These are phyloP conservation scores for Rubroboletus pulcherrimus DNA, from an alignment of 768 basidiomycete genomes.

Conservation along the genomic window DNA sequence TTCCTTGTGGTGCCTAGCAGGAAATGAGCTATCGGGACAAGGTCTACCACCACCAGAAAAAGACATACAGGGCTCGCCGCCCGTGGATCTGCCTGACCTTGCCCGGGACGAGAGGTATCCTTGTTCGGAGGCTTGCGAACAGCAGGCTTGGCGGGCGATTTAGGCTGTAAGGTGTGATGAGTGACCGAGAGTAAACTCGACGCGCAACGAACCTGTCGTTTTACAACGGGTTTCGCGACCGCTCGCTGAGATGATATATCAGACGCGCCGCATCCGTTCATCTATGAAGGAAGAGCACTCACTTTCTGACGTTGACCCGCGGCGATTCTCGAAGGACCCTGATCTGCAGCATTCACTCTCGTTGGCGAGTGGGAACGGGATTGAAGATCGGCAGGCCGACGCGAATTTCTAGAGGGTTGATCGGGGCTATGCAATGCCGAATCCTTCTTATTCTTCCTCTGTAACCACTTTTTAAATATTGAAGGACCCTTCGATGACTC, in stretches of 20 bases:
- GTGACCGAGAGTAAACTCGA: background rate
- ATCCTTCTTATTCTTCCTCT: background rate
- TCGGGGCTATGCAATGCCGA: background rate
- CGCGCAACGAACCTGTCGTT: background rate
- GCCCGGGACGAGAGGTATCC: rapidly evolving
- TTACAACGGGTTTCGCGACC: background rate
- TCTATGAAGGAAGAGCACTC: background rate
- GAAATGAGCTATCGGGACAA: background rate
- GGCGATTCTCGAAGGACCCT: background rate
- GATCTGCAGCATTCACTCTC: background rate
- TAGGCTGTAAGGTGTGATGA: background rate
- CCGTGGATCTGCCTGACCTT: background rate
- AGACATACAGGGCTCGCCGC: background rate
- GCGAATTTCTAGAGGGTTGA: background rate
- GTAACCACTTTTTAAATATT: background rate
- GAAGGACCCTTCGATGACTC: background rate
- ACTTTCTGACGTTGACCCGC: background rate
- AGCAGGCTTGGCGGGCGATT: background rate
- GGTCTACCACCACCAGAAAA: background rate
- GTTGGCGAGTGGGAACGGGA: background rate
- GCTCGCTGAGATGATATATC: background rate
- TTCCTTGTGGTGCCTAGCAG: background rate
- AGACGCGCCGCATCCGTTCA: background rate
- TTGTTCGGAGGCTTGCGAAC: background rate
- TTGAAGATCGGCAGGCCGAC: background rate